Evolutionary conservation across 176 grass and related monocot genomes (phyloP).

Genomic region (Triticum dicoccoides): DNA sequence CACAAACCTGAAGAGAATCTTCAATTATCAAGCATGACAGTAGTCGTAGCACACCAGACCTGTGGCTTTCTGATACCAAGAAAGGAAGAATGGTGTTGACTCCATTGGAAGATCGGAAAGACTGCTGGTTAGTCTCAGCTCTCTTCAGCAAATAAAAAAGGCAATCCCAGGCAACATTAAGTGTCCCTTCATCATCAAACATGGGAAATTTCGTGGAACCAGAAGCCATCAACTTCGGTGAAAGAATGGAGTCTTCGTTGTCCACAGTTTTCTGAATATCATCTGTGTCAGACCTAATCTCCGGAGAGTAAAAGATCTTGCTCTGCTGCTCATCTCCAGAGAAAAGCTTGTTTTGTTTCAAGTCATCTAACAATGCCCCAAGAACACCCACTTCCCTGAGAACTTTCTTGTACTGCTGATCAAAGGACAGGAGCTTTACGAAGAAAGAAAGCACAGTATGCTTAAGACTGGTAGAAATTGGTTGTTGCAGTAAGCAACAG

Average conservation of each 20-base stretch:
- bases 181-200: conserved; percentile 95
- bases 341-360: conserved; percentile 94
- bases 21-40: conserved; percentile 97
- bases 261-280: conserved; percentile 68
- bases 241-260: conserved; percentile 81
- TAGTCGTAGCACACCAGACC: conserved; percentile 79
- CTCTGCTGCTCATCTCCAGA: conserved; percentile 65
- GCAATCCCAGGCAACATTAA: conserved; percentile 96
- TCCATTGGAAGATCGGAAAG: conserved; percentile 84
- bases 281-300: conserved; percentile 43
- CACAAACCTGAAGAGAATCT: conserved; percentile 91
- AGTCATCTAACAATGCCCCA: conserved; percentile 92
- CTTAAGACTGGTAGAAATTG: conserved; percentile 82
- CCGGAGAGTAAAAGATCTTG: conserved; percentile 53
- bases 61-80: conserved; percentile 74
- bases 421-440: conserved; percentile 96
- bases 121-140: conserved; percentile 95
- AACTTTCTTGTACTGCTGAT: conserved; percentile 98
- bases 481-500: conserved; percentile 97
- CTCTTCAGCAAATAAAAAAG: conserved; percentile 95
- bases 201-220: conserved; percentile 62
- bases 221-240: conserved; percentile 71
- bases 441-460: conserved; percentile 94
- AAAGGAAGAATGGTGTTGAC: conserved; percentile 87
- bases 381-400: conserved; percentile 96